Evolutionary conservation across 139 green algal genomes (phyloP), one percentile per base, ranked within the genome.

Genomic region (Chlamydomonas eustigma): DNA sequence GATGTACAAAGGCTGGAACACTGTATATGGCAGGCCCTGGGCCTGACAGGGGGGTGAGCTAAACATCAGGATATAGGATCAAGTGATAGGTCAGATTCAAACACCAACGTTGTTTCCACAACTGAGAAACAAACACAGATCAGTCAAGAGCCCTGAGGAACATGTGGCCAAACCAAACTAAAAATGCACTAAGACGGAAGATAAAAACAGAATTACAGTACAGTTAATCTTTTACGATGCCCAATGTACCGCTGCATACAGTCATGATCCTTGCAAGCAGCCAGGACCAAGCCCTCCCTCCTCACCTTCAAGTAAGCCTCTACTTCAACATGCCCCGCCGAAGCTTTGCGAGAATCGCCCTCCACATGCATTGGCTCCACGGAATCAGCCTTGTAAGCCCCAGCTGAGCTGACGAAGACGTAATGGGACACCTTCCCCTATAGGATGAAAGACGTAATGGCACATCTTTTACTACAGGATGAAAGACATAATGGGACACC

Each of bases 1-100:
- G 73, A 95, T 95, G 89, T 97, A 97, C 24, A 94, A 87, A 32
- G 31, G 93, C 81, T 97, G 92, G 88, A 97, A 97, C 4, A 97
- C 85, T 12, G 91, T 97, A 87, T 90, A 96, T 1, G 93, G 91
- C 76, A 96, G 12, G 4, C 25, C 37, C 69, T 73, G 33, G 4
- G 66, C 50, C 58, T 35, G 44, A 12, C 12, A 58, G 44, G 44
- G 18, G 12, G 12, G 44, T 58, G 12, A 18, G 44, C 12, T 18
- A n/a, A n/a, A n/a, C n/a, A n/a, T n/a, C n/a, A n/a, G n/a, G n/a
- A n/a, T n/a, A n/a, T n/a, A n/a, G n/a, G n/a, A n/a, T n/a, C n/a
- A n/a, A n/a, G n/a, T n/a, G n/a, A n/a, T n/a, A n/a, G n/a, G n/a
- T n/a, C n/a, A n/a, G n/a, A n/a, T n/a, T n/a, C n/a, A n/a, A n/a